A percentile compares a stretch with the other conserved stretches of the same genome.
Conservation (phyloP, 2,329 filamentous ascomycete species). For the Phyllosticta citrichinensis region DNA sequence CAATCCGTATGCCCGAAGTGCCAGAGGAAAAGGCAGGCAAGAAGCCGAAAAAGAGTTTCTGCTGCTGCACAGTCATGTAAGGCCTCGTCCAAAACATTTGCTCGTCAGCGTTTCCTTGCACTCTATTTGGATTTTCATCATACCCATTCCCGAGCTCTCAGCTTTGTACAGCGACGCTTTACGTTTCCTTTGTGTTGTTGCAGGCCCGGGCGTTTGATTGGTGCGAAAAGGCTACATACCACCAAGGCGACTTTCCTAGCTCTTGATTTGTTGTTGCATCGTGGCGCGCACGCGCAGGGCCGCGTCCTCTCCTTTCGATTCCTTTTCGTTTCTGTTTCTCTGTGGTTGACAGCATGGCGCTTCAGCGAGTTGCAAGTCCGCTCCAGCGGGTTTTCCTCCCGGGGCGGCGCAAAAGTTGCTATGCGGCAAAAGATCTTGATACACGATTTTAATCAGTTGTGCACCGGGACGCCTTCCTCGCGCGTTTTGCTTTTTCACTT, state of each 20-base stretch:
- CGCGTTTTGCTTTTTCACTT: not conserved
- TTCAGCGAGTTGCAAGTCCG: not conserved
- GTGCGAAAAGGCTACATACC: constrained; percentile 7
- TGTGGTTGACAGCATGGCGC: constrained; percentile 2
- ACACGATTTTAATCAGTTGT: not conserved
- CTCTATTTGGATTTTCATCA: constrained; percentile 6
- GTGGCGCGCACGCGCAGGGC: constrained; percentile 8
- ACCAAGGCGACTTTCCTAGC: not conserved
- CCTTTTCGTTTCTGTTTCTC: not conserved
- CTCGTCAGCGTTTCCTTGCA: not conserved
- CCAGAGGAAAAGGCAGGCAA: constrained; percentile 36
- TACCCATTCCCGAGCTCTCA: constrained; percentile 8
- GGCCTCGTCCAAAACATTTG: not conserved
- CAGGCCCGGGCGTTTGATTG: not conserved
- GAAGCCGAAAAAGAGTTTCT: constrained; percentile 50
- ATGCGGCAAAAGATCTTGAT: not conserved
- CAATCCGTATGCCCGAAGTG: constrained; percentile 45
- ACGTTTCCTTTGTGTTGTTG: constrained; percentile 9
- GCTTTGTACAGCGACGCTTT: constrained; percentile 9
- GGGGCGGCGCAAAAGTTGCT: not conserved
- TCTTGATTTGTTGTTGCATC: constrained; percentile 1
- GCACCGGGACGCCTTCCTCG: not conserved
- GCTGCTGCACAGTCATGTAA: constrained; percentile 68
- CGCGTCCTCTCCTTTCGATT: not conserved
- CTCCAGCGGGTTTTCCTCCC: not conserved